A percentile compares a stretch with the other conserved stretches of the same genome.
These are phyloP conservation scores for Komagataella populi DNA, from an alignment of 805 yeast genomes.

Conservation along the genomic window DNA sequence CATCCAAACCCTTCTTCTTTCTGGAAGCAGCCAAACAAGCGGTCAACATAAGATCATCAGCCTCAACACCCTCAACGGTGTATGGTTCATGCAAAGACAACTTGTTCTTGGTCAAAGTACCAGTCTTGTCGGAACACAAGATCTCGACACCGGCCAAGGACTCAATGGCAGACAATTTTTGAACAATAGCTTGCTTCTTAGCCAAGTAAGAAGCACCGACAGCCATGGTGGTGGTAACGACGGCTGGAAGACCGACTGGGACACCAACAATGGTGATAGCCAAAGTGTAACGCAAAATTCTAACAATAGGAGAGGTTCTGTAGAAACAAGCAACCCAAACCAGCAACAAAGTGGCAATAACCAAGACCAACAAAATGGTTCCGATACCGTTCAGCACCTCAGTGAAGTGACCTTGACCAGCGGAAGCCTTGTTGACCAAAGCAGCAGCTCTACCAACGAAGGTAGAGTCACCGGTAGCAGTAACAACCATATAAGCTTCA, in stretches of 20 bases:
- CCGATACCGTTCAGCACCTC: conserved; percentile 97
- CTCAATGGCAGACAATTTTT: conserved; percentile 92
- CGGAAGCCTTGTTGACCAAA: conserved; percentile 86
- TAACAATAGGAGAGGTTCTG: conserved; percentile 78
- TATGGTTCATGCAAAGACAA: conserved; percentile 92
- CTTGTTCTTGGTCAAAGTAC: conserved; percentile 96
- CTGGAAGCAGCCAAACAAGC: conserved; percentile 97
- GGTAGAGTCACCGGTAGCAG: conserved; percentile 92
- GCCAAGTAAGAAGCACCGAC: conserved; percentile 99
- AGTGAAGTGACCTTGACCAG: conserved; percentile 92
- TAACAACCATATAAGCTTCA: conserved; percentile 87
- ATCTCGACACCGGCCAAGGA: conserved; percentile 96
- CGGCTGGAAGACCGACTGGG: conserved; percentile 98
- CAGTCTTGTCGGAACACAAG: conserved; percentile 96
- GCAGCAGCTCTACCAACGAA: conserved; percentile 97
- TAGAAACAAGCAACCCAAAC: conserved; percentile 94
- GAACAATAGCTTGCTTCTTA: conserved; percentile 94
- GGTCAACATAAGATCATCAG: conserved; percentile 92
- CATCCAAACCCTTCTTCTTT: conserved; percentile 97
- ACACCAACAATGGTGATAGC: conserved; percentile 97
- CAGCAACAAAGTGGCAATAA: conserved; percentile 71
- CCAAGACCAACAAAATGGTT: conserved; percentile 79
- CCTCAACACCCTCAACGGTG: conserved; percentile 94
- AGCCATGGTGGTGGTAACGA: conserved; percentile 97
- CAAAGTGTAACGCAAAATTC: conserved; percentile 81